Base-by-base conservation (phyloP, 2,329 filamentous ascomycete genomes). In the Fusarium anguioides region DNA sequence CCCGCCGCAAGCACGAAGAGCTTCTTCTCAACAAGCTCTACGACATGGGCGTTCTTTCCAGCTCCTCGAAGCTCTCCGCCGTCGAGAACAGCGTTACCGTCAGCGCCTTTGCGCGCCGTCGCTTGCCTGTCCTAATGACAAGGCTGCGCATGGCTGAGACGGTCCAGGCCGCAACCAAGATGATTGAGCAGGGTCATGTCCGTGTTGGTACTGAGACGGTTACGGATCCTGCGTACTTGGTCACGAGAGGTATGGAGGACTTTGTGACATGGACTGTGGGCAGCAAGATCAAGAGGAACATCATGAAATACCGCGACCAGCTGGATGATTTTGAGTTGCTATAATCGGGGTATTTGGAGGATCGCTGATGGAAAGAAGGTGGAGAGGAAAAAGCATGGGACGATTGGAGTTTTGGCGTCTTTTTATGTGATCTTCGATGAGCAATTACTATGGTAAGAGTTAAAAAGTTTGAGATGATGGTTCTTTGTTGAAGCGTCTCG, bases 191-290 rank as follows among this genome's bases (percentile, higher is more conserved):
- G 76, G 95, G 95, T 8, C 94, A 97, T 77, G 94, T 98, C 5
- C 85, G 95, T 45, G 93, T 97, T 2, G 95, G 95, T 14, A 94
- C 93, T 0, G 93, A 97, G 75, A 91, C 94, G 3, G 87, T 97
- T 24, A 96, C 92, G 4, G 95, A 98, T 76, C 89, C 94, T 26
- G 94, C 94, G 1, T 97, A 94, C 74, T 80, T 97, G 51, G 93
- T 98, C 9, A 96, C 93, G 35, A 85, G 94, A 68, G 92, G 89
- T 63, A 93, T 97, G 86, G 95, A 98, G 81, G 95, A 98, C 80
- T 97, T 96, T 77, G 91, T 98, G 18, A 97, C 95, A 1, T 98
- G 95, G 95, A 91, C 95, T 11, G 92, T 96, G 74, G 93, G 93
- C 61, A 96, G 93, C 80, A 97, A 97, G 91, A 94, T 98, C 78